A percentile compares a stretch with the other conserved stretches of the same genome.
Evolutionary conservation across 2,329 filamentous ascomycete species (phyloP).

Genomic region (Aquanectria penicillioides): DNA sequence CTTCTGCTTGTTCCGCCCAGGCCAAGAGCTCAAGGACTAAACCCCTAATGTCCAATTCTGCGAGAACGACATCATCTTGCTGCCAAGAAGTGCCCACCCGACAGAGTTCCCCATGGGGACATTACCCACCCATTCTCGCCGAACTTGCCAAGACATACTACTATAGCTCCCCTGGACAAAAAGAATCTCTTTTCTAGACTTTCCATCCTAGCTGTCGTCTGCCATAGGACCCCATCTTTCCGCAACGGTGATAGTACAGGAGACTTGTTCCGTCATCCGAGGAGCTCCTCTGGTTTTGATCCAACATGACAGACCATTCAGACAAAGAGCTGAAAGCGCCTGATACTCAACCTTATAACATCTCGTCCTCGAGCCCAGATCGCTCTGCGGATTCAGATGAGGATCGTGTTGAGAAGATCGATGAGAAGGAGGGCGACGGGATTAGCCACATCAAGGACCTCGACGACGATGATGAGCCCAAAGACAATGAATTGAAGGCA

Average conservation of each 20-base stretch:
- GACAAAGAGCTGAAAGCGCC: constrained; percentile 44
- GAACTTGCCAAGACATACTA: constrained; percentile 15
- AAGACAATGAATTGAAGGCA: constrained; percentile 32
- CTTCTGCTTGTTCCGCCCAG: background rate
- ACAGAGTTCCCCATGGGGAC: constrained; percentile 1
- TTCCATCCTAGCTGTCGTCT: background rate
- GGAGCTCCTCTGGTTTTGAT: constrained; percentile 3
- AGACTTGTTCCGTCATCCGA: background rate
- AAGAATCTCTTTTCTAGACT: background rate
- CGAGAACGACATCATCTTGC: constrained; percentile 1
- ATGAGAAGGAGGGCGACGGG: constrained; percentile 22
- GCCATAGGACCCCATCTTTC: background rate
- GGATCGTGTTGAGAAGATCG: constrained; percentile 26
- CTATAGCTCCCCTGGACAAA: background rate
- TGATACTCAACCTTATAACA: constrained; percentile 42
- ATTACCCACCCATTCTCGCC: constrained; percentile 6
- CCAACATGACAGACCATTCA: constrained; percentile 39
- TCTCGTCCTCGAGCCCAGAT: constrained; percentile 38
- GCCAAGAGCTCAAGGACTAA: background rate
- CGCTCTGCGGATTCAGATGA: constrained; percentile 30
- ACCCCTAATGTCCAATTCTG: background rate
- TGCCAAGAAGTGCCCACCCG: background rate
- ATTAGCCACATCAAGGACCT: constrained; percentile 13
- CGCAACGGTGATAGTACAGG: background rate
- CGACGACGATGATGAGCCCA: constrained; percentile 25